Evolutionary conservation across 805 yeast species (phyloP).

Genomic region (Wickerhamomyces mucosus): DNA sequence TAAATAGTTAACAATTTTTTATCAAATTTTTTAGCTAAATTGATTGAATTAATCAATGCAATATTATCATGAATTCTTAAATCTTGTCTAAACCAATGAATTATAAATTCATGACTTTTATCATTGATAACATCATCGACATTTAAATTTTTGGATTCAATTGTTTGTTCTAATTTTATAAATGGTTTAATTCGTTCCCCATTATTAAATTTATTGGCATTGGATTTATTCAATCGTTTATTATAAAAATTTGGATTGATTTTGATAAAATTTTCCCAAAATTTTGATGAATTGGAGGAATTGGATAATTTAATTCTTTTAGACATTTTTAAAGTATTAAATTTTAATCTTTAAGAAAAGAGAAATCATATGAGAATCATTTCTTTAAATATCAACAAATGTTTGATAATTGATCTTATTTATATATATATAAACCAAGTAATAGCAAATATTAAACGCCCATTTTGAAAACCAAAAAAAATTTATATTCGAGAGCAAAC

Average conservation of each 20-base stretch:
- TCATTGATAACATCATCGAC: background rate
- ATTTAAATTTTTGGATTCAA: background rate
- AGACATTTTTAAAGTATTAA: too few species aligned
- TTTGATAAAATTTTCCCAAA: background rate
- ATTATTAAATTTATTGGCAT: background rate
- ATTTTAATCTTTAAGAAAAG: too few species aligned
- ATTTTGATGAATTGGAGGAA: background rate
- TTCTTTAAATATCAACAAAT: too few species aligned
- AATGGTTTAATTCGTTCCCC: background rate
- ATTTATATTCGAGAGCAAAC: too few species aligned
- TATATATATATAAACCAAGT: too few species aligned
- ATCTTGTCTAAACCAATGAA: slow-evolving; percentile 41
- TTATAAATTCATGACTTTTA: slow-evolving; percentile 19
- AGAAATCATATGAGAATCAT: too few species aligned
- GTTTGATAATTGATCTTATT: too few species aligned
- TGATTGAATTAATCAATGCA: slow-evolving; percentile 28
- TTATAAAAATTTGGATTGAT: background rate
- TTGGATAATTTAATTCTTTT: slow-evolving; percentile 1
- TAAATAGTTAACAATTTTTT: slow-evolving; percentile 32
- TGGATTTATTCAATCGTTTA: background rate
- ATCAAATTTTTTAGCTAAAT: slow-evolving; percentile 20
- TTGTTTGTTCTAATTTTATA: background rate
- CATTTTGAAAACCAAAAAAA: too few species aligned
- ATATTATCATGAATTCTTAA: slow-evolving; percentile 35
- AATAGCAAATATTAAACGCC: too few species aligned